Conservation (phyloP, 2,329 filamentous ascomycete species). For the Beauveria brongniartii region DNA sequence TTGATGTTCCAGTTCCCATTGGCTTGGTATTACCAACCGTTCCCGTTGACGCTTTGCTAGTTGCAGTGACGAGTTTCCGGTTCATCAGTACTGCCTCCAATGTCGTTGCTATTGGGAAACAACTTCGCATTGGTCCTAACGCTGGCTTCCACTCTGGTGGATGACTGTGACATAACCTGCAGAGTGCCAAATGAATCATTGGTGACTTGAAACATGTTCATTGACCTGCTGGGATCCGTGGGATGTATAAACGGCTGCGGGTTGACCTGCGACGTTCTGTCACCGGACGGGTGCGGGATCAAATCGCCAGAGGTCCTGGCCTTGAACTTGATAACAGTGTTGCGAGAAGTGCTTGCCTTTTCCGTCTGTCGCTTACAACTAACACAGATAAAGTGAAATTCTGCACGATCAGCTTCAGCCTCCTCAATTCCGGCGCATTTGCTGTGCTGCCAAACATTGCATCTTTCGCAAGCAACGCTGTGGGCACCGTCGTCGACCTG, state of each 20-base stretch:
- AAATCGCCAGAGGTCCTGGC: slow-evolving; percentile 21
- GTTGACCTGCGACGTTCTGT: neutral
- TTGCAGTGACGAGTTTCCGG: neutral
- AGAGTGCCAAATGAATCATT: neutral
- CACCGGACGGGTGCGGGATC: neutral
- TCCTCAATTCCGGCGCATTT: slow-evolving; percentile 78
- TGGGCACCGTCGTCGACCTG: slow-evolving; percentile 92
- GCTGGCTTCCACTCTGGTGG: neutral
- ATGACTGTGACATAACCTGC: neutral
- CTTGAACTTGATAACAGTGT: slow-evolving; percentile 45
- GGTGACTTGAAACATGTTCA: neutral
- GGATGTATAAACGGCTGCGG: neutral
- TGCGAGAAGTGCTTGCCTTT: slow-evolving; percentile 51
- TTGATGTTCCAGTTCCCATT: neutral
- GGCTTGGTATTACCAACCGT: neutral
- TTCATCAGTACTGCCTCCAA: neutral
- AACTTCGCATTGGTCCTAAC: neutral
- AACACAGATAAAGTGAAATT: slow-evolving; percentile 80
- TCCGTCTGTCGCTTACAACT: slow-evolving; percentile 66
- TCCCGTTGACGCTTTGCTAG: neutral
- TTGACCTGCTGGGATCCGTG: neutral
- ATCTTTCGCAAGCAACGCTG: slow-evolving; percentile 87
- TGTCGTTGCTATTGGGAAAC: neutral
- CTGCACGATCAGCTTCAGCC: slow-evolving; percentile 69
- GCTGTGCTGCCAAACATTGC: slow-evolving; percentile 95